These are phyloP conservation scores for Passalora sequoiae DNA, from an alignment of 2,329 filamentous ascomycete species.

Conservation along the genomic window DNA sequence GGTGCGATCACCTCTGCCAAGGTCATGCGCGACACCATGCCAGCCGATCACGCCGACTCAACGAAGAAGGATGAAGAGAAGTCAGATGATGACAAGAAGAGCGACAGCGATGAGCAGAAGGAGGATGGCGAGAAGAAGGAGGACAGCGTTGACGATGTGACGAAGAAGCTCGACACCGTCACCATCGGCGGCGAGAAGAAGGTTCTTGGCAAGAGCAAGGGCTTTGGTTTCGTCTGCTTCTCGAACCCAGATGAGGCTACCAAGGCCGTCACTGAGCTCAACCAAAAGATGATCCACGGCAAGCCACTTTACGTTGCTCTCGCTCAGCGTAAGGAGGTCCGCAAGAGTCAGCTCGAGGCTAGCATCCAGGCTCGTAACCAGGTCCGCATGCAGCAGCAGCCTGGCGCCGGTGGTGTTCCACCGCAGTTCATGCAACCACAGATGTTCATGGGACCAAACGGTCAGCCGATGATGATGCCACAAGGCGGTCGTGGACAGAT, in stretches of 20 bases:
- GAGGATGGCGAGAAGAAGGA: slow-evolving; percentile 52
- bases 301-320: slow-evolving; percentile 98
- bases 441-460: slow-evolving; percentile 83
- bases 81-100: slow-evolving; percentile 36
- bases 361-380: slow-evolving; percentile 99
- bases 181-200: slow-evolving; percentile 57
- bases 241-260: slow-evolving; percentile 98
- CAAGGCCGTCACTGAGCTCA: slow-evolving; percentile 99
- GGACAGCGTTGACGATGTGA: slow-evolving; percentile 44
- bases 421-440: slow-evolving; percentile 70
- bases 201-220: slow-evolving; percentile 93
- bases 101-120: slow-evolving; percentile 46
- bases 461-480: slow-evolving; percentile 59
- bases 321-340: slow-evolving; percentile 98
- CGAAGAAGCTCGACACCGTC: slow-evolving; percentile 49
- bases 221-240: slow-evolving; percentile 99
- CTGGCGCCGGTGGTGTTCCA: slow-evolving; percentile 74
- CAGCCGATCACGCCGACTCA: slow-evolving; percentile 44
- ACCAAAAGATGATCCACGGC: slow-evolving; percentile 95
- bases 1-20: slow-evolving; percentile 97
- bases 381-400: slow-evolving; percentile 95
- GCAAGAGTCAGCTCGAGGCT: slow-evolving; percentile 97
- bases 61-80: slow-evolving; percentile 40
- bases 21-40: slow-evolving; percentile 85
- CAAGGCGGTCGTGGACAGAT: slow-evolving; percentile 51